Evolutionary conservation across 768 basidiomycete species (phyloP).

Genomic region (Auriscalpium orientale): DNA sequence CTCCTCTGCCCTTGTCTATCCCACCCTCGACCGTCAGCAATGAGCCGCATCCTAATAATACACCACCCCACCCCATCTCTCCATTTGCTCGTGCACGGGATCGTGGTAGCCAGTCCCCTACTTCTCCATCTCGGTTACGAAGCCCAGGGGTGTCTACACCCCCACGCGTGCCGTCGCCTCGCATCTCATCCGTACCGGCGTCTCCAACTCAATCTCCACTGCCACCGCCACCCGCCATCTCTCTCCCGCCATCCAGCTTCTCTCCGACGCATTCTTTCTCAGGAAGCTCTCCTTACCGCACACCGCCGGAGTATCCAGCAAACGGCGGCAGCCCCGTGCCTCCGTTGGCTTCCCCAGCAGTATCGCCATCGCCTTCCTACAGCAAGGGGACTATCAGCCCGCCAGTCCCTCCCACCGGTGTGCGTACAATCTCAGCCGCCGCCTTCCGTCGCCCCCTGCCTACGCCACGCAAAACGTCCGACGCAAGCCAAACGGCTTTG

Average conservation of each 20-base stretch:
- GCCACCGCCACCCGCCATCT: slow-evolving; percentile 4
- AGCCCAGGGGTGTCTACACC: neutral
- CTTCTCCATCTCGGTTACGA: neutral
- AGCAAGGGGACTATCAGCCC: slow-evolving; percentile 19
- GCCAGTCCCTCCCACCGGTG: slow-evolving; percentile 23
- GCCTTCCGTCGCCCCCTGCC: slow-evolving; percentile 52
- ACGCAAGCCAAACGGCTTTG: slow-evolving; percentile 2
- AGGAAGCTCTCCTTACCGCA: slow-evolving; percentile 28
- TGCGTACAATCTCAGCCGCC: slow-evolving; percentile 66
- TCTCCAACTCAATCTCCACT: slow-evolving; percentile 3
- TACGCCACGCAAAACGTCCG: slow-evolving; percentile 26
- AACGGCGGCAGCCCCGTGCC: slow-evolving; percentile 15
- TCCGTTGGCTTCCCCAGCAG: slow-evolving; percentile 12
- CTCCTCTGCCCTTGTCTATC: slow-evolving; percentile 30
- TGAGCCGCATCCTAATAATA: slow-evolving; percentile 19
- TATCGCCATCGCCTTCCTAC: slow-evolving; percentile 21
- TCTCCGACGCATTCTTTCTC: slow-evolving; percentile 15
- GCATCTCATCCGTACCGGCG: neutral
- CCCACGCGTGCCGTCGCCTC: neutral
- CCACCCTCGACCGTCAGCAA: slow-evolving; percentile 6
- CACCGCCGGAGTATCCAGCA: slow-evolving; percentile 41
- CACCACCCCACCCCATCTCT: slow-evolving; percentile 19
- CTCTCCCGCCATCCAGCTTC: slow-evolving; percentile 3
- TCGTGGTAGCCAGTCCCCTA: slow-evolving; percentile 4
- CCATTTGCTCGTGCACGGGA: slow-evolving; percentile 4